Conservation (phyloP, 2,329 filamentous ascomycete genomes). For the Mycosphaerella sp. region DNA sequence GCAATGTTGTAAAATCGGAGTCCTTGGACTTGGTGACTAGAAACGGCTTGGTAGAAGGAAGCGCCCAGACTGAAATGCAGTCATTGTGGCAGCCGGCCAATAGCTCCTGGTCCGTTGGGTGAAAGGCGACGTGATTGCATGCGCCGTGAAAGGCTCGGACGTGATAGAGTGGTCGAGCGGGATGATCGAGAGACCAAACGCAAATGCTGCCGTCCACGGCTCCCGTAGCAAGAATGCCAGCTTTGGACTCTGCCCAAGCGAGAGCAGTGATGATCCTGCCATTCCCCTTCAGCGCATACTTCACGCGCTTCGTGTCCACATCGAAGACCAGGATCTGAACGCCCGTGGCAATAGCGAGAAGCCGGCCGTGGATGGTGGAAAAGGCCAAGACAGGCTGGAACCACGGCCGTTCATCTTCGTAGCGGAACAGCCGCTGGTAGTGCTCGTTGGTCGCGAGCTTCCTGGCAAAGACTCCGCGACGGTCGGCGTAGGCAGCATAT, state of each 20-base stretch:
- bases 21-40: slow-evolving; percentile 9
- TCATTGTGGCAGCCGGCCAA: slow-evolving; percentile 16
- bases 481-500: slow-evolving; percentile 20
- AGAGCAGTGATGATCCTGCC: slow-evolving; percentile 21
- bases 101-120: slow-evolving; percentile 8
- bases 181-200: slow-evolving; percentile 21
- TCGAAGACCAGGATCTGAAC: slow-evolving; percentile 23
- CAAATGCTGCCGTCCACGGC: slow-evolving; percentile 22
- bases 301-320: slow-evolving; percentile 11
- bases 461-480: slow-evolving; percentile 16
- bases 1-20: slow-evolving; percentile 9
- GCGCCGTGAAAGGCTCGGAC: slow-evolving; percentile 17
- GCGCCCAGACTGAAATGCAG: slow-evolving; percentile 13
- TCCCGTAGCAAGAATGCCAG: slow-evolving; percentile 19
- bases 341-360: slow-evolving; percentile 23
- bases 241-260: slow-evolving; percentile 16
- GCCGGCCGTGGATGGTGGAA: slow-evolving; percentile 14
- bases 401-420: slow-evolving; percentile 11
- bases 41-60: slow-evolving; percentile 12
- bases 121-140: slow-evolving; percentile 17
- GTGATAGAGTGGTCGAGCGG: slow-evolving; percentile 17
- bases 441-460: slow-evolving; percentile 9
- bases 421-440: slow-evolving; percentile 10
- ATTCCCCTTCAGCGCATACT: slow-evolving; percentile 19
- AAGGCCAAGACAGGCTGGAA: slow-evolving; percentile 20